Evolutionary conservation across 2,329 filamentous ascomycete species (phyloP).

Genomic region (Lecanoromycetidae sp.): DNA sequence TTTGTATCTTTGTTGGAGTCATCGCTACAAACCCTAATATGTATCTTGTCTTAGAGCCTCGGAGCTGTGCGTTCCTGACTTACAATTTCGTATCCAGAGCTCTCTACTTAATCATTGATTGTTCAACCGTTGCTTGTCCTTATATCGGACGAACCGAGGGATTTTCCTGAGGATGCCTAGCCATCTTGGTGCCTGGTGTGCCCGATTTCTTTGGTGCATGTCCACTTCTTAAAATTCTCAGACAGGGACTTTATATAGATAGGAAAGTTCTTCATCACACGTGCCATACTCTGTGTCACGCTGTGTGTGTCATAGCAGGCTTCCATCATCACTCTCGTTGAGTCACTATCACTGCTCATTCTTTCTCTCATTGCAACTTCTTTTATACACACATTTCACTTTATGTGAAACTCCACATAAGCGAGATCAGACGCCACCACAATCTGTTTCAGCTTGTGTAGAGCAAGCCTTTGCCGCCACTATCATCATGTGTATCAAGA

Average conservation of each 20-base stretch:
- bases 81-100: conserved; percentile 3
- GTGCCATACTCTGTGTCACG: conserved; percentile 14
- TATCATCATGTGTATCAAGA: conserved; percentile 66
- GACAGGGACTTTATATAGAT: conserved; percentile 5
- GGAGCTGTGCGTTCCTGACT: conserved; percentile 12
- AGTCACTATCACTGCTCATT: neutral
- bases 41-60: conserved; percentile 2
- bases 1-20: conserved; percentile 3
- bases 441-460: neutral
- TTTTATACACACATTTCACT: neutral
- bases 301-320: conserved; percentile 18
- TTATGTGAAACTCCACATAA: too few relatives aligned
- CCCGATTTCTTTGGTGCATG: neutral
- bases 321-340: conserved; percentile 6
- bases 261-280: neutral
- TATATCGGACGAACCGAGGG: conserved; percentile 10
- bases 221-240: neutral
- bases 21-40: conserved; percentile 3
- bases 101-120: conserved; percentile 3
- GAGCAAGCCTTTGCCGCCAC: neutral
- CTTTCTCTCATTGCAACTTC: neutral
- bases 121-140: conserved; percentile 8
- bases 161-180: conserved; percentile 14
- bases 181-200: conserved; percentile 11
- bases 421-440: neutral